Evolutionary conservation across 306 rosid species (phyloP), one percentile per base, ranked within the genome.

Genomic region (Comarum palustre): DNA sequence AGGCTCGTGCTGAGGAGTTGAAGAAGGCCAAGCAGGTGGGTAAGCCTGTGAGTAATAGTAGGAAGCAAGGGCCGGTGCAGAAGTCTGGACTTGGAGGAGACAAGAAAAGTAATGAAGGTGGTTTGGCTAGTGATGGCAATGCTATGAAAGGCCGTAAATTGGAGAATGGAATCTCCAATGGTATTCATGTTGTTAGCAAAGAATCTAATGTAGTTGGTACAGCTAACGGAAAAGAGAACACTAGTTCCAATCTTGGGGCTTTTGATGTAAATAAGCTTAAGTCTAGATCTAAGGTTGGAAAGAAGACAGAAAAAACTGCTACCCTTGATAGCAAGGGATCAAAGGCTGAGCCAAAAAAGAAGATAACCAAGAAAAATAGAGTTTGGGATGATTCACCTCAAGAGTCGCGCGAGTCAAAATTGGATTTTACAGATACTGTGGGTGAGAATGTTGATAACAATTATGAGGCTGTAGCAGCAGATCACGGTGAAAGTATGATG

Each of bases 401-500:
- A 27, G 63, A 83, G 6, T 86, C 90, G 8, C 70, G 50, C 17
- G 84, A 88, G 75, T 43, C 87, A 34, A 94, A 94, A 78, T 84
- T 94, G 84, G 99, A 94, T 69, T 94, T 85, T 77, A 89, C 99
- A 0, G 95, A 91, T 81, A 59, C 85, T 31, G 86, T 73, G 75
- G 91, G 79, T 84, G 90, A 83, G 84, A 86, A 84, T 79, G 89
- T 81, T 76, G 95, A 90, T 16, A 74, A 80, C 46, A 72, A 79
- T n/a, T 77, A 82, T n/a, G 95, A 88, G 81, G 86, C 75, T 74
- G 82, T 89, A 76, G 90, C 96, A 68, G 83, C 89, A 62, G 94
- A 91, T 60, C 98, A 94, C 2, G 98, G 98, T 74, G 93, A 91
- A 77, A 94, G 98, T 73, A 87, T 91, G 97, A 94, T 94, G 98